phyloP scores from a whole-genome alignment of 306 rosid species.

The Cucurbita argyrosperma region DNA sequence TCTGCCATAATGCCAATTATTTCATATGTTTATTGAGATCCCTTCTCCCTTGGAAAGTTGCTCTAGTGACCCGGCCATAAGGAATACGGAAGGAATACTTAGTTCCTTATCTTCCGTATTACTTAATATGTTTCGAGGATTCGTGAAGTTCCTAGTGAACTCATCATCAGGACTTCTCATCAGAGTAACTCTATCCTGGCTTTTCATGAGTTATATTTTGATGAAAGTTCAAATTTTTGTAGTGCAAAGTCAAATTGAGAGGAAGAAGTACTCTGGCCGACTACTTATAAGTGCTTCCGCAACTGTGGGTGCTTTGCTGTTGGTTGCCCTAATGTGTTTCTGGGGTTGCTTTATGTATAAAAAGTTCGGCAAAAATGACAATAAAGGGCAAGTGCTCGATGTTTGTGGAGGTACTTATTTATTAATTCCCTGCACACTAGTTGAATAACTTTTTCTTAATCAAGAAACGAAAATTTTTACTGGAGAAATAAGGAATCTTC shows the following conservation, averaged over 20 bases:
- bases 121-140: background rate
- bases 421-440: background rate
- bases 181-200: background rate
- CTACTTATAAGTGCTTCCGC: constrained; percentile 95
- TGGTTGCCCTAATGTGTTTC: constrained; percentile 99
- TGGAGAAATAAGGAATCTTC: no score
- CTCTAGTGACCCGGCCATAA: background rate
- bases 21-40: background rate
- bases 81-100: background rate
- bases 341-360: constrained; percentile 98
- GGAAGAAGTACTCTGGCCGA: constrained; percentile 80
- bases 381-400: constrained; percentile 53
- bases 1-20: background rate
- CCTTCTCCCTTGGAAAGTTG: background rate
- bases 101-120: background rate
- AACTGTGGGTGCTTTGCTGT: constrained; percentile 91
- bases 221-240: background rate
- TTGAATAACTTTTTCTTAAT: background rate
- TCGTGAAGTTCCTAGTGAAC: background rate
- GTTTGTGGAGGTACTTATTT: constrained; percentile 68
- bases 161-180: background rate
- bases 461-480: no score
- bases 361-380: constrained; percentile 73
- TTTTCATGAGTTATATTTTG: background rate
- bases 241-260: constrained; percentile 52